Evolutionary conservation across 2,329 filamentous ascomycete species (phyloP), one percentile per base, ranked within the genome.

Genomic region (Xylariaceae sp.): DNA sequence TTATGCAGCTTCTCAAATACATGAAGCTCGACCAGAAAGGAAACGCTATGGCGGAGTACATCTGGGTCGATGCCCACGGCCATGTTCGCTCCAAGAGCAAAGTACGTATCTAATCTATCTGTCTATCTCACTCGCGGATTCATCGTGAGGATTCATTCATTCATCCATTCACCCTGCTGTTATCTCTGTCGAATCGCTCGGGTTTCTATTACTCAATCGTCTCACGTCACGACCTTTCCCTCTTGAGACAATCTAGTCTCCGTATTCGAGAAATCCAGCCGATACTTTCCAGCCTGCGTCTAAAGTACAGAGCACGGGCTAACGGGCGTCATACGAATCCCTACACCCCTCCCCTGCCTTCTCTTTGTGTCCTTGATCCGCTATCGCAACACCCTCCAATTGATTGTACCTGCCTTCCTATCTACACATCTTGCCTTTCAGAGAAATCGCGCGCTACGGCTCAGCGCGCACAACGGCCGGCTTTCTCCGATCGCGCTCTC

Each of bases 71-170:
- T 73, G 82, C 89, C 66, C 77, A 80, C 66, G 92, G 92, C 75
- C 88, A 88, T 72, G 84, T 90, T 70, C 92, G 94, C 72, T 96
- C 92, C 75, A 99, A 97, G 83, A 93, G 89, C 74, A 95, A 92
- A 84, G 93, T 97, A 82, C 82, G 90, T 82, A 65, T 58, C 15
- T 37, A 45, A 55, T 48, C 23, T 56, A 9, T 23, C 55, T 55
- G 62, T 53, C 55, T 60, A 53, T 59, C n/a, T 6, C 15, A n/a
- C 15, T 11, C 23, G 23, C 23, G 23, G 23, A 30, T 30, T 30
- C 23, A 4, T 30, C 23, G 23, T 30, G 23, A 30, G 23, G 23
- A 30, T 30, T 30, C 23, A 30, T 30, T 30, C 23, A 30, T 30
- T 30, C 23, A 30, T 30, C 23, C 23, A 42, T 52, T 49, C 37